Conservation (phyloP, 1,284 basidiomycete species). For the Porodaedalea pini region DNA sequence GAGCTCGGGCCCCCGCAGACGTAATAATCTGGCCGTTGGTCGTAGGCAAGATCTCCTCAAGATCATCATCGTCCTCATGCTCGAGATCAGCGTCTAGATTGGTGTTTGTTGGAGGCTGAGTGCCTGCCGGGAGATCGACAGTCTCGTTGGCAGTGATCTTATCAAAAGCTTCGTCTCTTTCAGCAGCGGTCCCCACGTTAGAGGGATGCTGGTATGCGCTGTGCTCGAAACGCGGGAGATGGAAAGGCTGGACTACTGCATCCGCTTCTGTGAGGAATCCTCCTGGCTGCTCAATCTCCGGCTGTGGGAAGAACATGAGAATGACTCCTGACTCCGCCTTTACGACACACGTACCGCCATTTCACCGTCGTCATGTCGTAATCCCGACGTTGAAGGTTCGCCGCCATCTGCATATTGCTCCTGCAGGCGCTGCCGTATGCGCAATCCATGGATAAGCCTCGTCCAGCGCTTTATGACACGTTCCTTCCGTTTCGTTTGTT, state of each 20-base stretch:
- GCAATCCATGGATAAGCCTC: constrained; percentile 82
- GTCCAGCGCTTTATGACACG: constrained; percentile 87
- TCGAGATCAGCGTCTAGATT: constrained; percentile 1
- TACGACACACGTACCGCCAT: background rate
- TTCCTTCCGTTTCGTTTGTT: constrained; percentile 73
- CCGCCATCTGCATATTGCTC: constrained; percentile 66
- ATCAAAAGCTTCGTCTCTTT: constrained; percentile 12
- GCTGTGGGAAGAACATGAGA: background rate
- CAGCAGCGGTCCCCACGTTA: background rate
- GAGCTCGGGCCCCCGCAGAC: constrained; percentile 29
- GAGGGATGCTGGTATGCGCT: constrained; percentile 27
- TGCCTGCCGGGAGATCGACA: background rate
- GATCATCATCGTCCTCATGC: constrained; percentile 3
- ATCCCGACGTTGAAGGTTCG: constrained; percentile 20
- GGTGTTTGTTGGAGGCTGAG: background rate
- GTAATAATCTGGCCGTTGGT: constrained; percentile 18
- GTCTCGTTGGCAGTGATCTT: background rate
- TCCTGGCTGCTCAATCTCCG: constrained; percentile 39
- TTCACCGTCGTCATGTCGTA: constrained; percentile 11
- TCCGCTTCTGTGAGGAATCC: constrained; percentile 70
- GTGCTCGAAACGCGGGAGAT: constrained; percentile 58
- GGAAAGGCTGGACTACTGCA: constrained; percentile 67
- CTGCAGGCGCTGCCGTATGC: constrained; percentile 79
- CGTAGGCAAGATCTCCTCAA: constrained; percentile 11
- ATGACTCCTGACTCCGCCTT: background rate